These are phyloP conservation scores for Penicillium sp. DNA, from an alignment of 2,329 filamentous ascomycete species.

Conservation along the genomic window DNA sequence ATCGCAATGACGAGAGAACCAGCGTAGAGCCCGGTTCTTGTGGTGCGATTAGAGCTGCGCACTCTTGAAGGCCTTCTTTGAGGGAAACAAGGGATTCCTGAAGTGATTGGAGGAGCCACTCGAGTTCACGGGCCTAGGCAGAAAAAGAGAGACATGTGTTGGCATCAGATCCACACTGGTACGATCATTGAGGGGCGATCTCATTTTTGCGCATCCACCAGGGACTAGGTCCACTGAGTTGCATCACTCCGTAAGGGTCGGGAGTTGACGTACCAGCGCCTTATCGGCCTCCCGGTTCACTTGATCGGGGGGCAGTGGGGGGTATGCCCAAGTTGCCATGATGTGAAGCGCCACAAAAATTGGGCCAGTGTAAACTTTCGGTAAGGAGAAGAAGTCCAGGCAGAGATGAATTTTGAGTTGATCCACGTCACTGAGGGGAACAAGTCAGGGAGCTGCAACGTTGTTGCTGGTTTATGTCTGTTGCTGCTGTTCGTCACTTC, in stretches of 20 bases:
- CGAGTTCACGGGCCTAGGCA: conserved; percentile 56
- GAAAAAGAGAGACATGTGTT: conserved; percentile 3
- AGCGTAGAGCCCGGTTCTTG: conserved; percentile 84
- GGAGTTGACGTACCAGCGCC: conserved; percentile 47
- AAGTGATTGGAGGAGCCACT: conserved; percentile 63
- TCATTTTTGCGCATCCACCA: conserved; percentile 4
- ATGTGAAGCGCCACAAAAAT: conserved; percentile 3
- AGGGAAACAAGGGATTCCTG: conserved; percentile 62
- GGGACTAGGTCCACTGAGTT: conserved; percentile 11
- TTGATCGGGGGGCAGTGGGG: conserved; percentile 53
- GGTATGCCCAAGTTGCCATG: conserved; percentile 65
- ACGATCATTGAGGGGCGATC: conserved; percentile 9
- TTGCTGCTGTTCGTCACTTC: conserved; percentile 24
- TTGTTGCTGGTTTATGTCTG: conserved; percentile 11
- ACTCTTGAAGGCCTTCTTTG: conserved; percentile 78
- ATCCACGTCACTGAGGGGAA: conserved; percentile 24
- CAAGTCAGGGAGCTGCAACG: conserved; percentile 29
- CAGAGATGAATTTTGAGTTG: conserved; percentile 21
- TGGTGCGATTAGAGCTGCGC: conserved; percentile 80
- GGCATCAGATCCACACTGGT: conserved; percentile 11
- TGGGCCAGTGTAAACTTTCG: background rate
- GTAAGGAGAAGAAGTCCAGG: conserved; percentile 2
- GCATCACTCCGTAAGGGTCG: conserved; percentile 7
- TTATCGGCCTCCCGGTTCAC: conserved; percentile 54
- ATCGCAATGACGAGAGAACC: conserved; percentile 81